Evolutionary conservation across 2,329 filamentous ascomycete species (phyloP).

Genomic region (Claviceps purpurea): DNA sequence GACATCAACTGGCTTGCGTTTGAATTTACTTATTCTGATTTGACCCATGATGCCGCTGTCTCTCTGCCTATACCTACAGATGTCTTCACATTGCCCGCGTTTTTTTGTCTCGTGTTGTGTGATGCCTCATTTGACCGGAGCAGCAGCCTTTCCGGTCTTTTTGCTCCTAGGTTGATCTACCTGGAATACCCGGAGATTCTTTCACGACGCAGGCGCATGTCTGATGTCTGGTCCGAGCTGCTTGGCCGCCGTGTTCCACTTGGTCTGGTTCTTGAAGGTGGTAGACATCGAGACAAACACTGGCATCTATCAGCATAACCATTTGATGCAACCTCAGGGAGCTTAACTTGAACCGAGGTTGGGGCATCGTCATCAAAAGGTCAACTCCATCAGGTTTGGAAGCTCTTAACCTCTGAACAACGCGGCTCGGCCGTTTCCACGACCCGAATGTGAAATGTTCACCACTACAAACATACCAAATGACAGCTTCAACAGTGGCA

Average conservation of each 20-base stretch:
- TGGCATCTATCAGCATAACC: not conserved
- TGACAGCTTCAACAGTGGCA: not conserved
- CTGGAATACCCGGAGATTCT: not conserved
- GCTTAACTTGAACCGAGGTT: not conserved
- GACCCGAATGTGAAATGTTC: not conserved
- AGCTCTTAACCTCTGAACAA: not conserved
- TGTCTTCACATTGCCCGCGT: not conserved
- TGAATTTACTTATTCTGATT: too few relatives aligned
- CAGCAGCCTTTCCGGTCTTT: not conserved
- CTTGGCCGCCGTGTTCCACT: too few relatives aligned
- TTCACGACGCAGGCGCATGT: not conserved
- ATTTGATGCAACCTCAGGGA: not conserved
- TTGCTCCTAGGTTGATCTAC: not conserved
- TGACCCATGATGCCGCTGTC: not conserved
- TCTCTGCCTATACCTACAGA: not conserved
- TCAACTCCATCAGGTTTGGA: not conserved
- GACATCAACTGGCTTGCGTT: too few relatives aligned
- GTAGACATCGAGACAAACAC: not conserved
- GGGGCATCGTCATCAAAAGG: not conserved
- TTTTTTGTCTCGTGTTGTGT: not conserved
- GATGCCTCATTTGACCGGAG: not conserved
- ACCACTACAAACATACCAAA: not conserved
- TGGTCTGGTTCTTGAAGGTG: not conserved
- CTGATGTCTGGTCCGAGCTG: not conserved
- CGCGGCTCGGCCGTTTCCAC: not conserved